Base-by-base conservation (phyloP, 192 early-diverging fungal species). In the Linnemannia schmuckeri region DNA sequence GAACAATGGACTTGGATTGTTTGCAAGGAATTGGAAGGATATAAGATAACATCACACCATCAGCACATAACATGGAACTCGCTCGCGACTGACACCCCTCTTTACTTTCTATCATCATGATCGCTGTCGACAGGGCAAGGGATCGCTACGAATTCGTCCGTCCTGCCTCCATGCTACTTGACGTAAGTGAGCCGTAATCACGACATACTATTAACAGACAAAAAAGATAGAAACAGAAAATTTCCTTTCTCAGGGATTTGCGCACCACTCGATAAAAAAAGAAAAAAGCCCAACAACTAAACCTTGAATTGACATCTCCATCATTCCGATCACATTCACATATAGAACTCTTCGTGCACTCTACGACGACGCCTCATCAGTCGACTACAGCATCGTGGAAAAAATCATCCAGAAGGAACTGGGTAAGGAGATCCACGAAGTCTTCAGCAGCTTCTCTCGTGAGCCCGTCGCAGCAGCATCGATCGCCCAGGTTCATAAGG, bases 401-500 rank as follows among this genome's bases (percentile, higher is more conserved):
- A 89, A 89, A 18, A 94, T 97, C 30, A 92, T 99, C 76, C 81
- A 79, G 71, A 86, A 90, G 33, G 94, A 97, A 42, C 93, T 98
- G 81, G 90, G 91, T 22, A 88, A 91, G 3, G 78, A 88, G 1
- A 89, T 95, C 13, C 88, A 92, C 12, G 91, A 93, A 10, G 57
- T 96, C 40, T 99, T 98, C 90, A 85, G 80, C 10, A 90, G 91
- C 3, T 98, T 99, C 84, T 92, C 93, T 24, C 71, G 79, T 7
- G 46, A 84, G 18, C 95, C 98, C 12, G 88, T 97, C 18, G 98
- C 97, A 0, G 95, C 95, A 10, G 98, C 98, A 0, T 98, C 97
- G n/a, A 96, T 99, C 70, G 98, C 97, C 0, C 97, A 98, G 81
- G 98, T 99, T 8, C 98, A 99, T 78, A 92, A 91, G n/a, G 96